Evolutionary conservation across 73 alveolate genomes (phyloP).

Genomic region (Paramecium tetraurelia): DNA sequence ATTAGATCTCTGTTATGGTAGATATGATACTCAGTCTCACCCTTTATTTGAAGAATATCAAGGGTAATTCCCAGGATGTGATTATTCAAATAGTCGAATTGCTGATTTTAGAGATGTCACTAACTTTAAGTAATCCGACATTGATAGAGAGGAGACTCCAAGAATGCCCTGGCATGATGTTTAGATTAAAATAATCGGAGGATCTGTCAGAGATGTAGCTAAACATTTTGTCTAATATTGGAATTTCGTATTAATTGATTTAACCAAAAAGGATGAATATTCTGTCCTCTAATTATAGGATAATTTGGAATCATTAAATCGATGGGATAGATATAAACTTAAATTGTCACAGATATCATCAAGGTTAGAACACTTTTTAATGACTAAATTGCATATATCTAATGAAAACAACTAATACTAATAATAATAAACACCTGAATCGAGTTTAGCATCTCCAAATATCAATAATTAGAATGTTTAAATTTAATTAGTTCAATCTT

Average conservation of each 20-base stretch:
- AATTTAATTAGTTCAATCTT: neutral
- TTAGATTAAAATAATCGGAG: conserved; percentile 80
- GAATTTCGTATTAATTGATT: conserved; percentile 83
- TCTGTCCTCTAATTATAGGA: neutral
- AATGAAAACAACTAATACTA: neutral
- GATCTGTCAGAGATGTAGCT: conserved; percentile 85
- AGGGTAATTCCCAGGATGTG: conserved; percentile 80
- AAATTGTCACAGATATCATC: neutral
- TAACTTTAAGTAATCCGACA: conserved; percentile 63
- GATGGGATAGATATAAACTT: conserved; percentile 10
- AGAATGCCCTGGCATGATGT: conserved; percentile 97
- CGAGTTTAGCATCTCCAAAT: neutral
- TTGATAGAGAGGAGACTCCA: conserved; percentile 64
- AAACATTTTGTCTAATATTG: conserved; percentile 92
- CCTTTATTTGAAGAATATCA: conserved; percentile 74
- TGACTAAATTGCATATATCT: neutral
- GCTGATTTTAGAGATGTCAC: conserved; percentile 74
- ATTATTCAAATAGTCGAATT: conserved; percentile 86
- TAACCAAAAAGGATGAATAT: conserved; percentile 65
- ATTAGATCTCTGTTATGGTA: conserved; percentile 89
- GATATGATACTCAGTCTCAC: conserved; percentile 86
- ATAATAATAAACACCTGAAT: neutral
- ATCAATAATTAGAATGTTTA: neutral
- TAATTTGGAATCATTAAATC: neutral
- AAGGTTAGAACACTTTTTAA: neutral